Evolutionary conservation across 2,329 filamentous ascomycete genomes (phyloP).

Genomic region (Aureobasidium sp.): DNA sequence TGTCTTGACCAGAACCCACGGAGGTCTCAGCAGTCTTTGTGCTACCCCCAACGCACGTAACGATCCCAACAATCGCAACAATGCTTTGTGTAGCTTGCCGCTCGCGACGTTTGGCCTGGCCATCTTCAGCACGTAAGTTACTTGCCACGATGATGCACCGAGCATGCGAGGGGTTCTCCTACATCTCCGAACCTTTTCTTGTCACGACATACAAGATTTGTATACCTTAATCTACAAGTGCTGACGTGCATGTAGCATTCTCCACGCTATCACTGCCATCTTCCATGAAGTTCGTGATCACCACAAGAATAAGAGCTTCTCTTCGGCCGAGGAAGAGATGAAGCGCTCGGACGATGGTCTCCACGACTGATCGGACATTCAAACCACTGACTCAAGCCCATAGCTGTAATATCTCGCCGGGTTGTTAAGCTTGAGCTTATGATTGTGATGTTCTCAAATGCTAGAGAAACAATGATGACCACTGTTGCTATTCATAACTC

Average conservation of each 20-base stretch:
- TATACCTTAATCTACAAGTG: too few species aligned
- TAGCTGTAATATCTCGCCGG: background rate
- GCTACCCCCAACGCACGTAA: background rate
- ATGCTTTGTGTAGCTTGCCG: slow-evolving; percentile 34
- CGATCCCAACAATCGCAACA: slow-evolving; percentile 9
- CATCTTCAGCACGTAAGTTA: slow-evolving; percentile 35
- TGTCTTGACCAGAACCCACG: slow-evolving; percentile 31
- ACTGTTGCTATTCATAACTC: too few species aligned
- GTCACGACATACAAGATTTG: too few species aligned
- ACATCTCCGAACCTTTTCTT: too few species aligned
- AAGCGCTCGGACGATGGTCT: background rate
- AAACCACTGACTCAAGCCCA: background rate
- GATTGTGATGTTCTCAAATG: background rate
- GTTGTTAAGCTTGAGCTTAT: background rate
- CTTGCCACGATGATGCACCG: background rate
- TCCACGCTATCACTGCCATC: slow-evolving; percentile 37
- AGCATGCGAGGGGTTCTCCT: too few species aligned
- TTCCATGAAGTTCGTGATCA: slow-evolving; percentile 34
- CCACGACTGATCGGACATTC: background rate
- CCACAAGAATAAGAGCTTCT: slow-evolving; percentile 7
- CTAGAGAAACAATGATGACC: background rate
- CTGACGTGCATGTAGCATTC: slow-evolving; percentile 19
- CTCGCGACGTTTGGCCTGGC: slow-evolving; percentile 39
- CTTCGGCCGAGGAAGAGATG: background rate
- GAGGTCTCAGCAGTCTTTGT: slow-evolving; percentile 1